These are phyloP conservation scores for Monosporascus sp. DNA, from an alignment of 2,329 filamentous ascomycete species.

Conservation along the genomic window DNA sequence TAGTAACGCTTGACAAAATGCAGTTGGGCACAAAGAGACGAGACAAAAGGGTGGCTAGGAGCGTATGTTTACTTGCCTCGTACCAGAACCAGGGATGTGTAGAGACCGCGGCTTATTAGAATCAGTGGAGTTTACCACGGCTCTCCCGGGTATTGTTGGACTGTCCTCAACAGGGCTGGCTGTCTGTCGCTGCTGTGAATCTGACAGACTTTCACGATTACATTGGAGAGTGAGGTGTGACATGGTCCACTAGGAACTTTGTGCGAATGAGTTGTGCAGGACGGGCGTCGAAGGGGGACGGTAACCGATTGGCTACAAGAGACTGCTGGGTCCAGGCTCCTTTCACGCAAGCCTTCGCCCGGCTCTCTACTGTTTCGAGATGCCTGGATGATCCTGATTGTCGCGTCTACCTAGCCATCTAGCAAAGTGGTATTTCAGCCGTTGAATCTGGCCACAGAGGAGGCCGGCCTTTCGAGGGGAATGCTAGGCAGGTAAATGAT, in stretches of 20 bases:
- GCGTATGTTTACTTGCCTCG: constrained; percentile 10
- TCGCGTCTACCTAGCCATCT: constrained; percentile 33
- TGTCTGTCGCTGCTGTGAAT: constrained; percentile 19
- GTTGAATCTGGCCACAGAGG: neutral
- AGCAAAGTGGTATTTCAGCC: neutral
- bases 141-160: constrained; percentile 39
- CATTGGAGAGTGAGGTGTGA: constrained; percentile 47
- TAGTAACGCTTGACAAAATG: neutral
- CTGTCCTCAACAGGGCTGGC: constrained; percentile 34
- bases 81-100: constrained; percentile 14
- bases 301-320: constrained; percentile 24
- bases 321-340: constrained; percentile 1
- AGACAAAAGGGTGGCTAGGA: neutral
- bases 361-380: constrained; percentile 31
- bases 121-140: constrained; percentile 23
- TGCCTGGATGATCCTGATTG: constrained; percentile 41
- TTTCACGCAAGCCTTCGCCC: constrained; percentile 17
- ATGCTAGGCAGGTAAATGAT: neutral
- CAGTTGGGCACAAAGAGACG: neutral
- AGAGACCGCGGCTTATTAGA: constrained; percentile 22
- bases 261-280: neutral
- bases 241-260: constrained; percentile 42
- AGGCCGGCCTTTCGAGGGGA: neutral
- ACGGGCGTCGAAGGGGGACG: constrained; percentile 19
- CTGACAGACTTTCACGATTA: constrained; percentile 34